A percentile compares a stretch with the other conserved stretches of the same genome.
Conservation (phyloP, 208 protist genomes). For the Leishmania amazonensis region DNA sequence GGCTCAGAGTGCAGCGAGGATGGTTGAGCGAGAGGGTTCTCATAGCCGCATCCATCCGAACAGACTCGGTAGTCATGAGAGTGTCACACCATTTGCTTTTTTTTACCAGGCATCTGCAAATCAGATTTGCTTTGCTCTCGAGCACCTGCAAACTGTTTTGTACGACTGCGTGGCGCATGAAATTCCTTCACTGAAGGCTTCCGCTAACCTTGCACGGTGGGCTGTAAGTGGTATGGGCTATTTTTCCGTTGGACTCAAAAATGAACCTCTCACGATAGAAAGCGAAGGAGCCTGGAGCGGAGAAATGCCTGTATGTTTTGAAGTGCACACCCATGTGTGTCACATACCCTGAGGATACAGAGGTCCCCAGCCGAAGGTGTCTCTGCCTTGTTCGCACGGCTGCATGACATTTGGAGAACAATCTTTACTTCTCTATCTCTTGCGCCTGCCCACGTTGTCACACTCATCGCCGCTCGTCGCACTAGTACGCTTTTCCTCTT, state of each 20-base stretch:
- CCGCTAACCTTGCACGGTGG: background rate
- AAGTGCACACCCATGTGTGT: background rate
- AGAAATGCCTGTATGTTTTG: background rate
- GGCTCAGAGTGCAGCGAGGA: conserved; percentile 25
- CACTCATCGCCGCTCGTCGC: background rate
- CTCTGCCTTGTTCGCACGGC: conserved; percentile 7
- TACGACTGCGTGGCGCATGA: background rate
- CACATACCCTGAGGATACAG: background rate
- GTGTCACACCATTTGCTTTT: background rate
- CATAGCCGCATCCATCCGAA: background rate
- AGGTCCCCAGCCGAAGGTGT: background rate
- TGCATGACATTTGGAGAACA: background rate
- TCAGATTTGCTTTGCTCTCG: background rate
- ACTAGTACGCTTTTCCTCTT: background rate
- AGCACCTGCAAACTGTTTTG: background rate
- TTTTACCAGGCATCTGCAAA: background rate
- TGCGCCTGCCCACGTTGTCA: background rate
- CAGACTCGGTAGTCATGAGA: background rate
- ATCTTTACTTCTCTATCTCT: background rate
- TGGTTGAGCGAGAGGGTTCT: background rate
- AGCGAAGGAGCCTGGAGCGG: background rate
- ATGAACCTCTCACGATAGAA: background rate
- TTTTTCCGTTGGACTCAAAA: background rate
- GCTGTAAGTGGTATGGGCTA: background rate
- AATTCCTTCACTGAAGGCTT: background rate